Base-by-base conservation (phyloP, 352 stramenopile species). In the Globisporangium apiculatum region DNA sequence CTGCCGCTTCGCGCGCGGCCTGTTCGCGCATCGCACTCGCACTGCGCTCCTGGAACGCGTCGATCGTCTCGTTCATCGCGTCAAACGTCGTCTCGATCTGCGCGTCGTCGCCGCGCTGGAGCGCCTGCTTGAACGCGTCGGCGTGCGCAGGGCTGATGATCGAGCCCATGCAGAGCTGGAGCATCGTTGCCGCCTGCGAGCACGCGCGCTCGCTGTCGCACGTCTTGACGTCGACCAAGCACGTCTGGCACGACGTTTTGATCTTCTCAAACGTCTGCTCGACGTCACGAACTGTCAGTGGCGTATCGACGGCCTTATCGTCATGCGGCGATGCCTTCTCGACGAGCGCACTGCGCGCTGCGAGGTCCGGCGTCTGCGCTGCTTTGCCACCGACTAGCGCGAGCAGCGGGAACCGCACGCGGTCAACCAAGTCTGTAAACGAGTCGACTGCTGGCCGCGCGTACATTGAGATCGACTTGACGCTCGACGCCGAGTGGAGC, bases 381-480 rank as follows among this genome's bases (percentile, higher is more conserved):
- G 24, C 24, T 31, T 31, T 31, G 17, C 72, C 69, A 48, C 81
- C 74, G 14, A 92, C 18, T 14, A 89, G 64, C 10, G 62, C 58
- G 42, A 84, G 49, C n/a, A 94, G 24, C 0, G 81, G 79, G 58
- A 79, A 95, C 64, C 88, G 91, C 54, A 96, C 72, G 55, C 89
- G 76, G 60, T 97, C 86, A 12, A 94, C 66, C 11, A 95, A 55
- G 31, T 60, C 67, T 1, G 57, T 67, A 17, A 94, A n/a, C 57
- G 79, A 90, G 60, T 96, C 87, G 40, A 96, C 65, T 24, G 87
- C 87, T 38, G 86, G 87, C 38, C 87, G 81, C 45, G 84, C 83
- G 61, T 94, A 91, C 82, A 96, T 92, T 43, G 80, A 89, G 61
- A 96, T 94, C 52, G 78, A 91, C 73, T 93, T 91, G 67, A 95